These are phyloP conservation scores for Parafenestella ontariensis DNA, from an alignment of 2,329 filamentous ascomycete species.

Conservation along the genomic window DNA sequence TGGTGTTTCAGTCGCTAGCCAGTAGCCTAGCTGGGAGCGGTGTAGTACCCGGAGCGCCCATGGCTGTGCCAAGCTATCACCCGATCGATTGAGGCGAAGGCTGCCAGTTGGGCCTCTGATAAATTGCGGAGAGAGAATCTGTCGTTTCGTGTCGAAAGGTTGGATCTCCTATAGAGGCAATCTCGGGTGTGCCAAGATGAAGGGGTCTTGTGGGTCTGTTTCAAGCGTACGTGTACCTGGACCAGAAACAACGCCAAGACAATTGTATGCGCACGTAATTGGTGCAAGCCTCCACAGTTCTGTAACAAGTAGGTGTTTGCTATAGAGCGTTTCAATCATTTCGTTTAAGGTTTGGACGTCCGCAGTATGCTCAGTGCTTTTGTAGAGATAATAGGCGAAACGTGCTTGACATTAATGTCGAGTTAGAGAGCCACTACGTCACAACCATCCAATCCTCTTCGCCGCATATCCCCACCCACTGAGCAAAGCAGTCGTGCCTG, in stretches of 20 bases:
- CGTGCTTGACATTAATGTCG: background rate
- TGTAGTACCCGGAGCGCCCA: background rate
- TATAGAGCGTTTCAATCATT: background rate
- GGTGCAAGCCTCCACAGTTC: conserved; percentile 3
- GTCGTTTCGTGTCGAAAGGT: conserved; percentile 9
- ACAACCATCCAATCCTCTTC: conserved; percentile 42
- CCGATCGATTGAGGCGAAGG: background rate
- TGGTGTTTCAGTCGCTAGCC: conserved; percentile 15
- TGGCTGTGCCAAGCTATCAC: conserved; percentile 3
- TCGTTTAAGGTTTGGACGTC: background rate
- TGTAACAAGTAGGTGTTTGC: conserved; percentile 10
- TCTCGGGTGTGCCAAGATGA: conserved; percentile 5
- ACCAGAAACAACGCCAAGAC: conserved; percentile 6
- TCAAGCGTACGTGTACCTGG: conserved; percentile 16
- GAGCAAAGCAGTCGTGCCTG: conserved; percentile 49
- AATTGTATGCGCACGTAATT: conserved; percentile 3
- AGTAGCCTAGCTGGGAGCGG: background rate
- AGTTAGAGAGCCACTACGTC: conserved; percentile 1
- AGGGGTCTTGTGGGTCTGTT: conserved; percentile 18
- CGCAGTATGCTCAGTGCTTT: background rate
- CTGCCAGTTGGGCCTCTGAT: conserved; percentile 10
- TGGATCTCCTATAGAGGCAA: conserved; percentile 3
- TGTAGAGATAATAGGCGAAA: background rate
- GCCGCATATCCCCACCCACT: conserved; percentile 40
- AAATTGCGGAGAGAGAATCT: conserved; percentile 7